Conservation (phyloP, 306 rosid genomes). For the Myrica gale region DNA sequence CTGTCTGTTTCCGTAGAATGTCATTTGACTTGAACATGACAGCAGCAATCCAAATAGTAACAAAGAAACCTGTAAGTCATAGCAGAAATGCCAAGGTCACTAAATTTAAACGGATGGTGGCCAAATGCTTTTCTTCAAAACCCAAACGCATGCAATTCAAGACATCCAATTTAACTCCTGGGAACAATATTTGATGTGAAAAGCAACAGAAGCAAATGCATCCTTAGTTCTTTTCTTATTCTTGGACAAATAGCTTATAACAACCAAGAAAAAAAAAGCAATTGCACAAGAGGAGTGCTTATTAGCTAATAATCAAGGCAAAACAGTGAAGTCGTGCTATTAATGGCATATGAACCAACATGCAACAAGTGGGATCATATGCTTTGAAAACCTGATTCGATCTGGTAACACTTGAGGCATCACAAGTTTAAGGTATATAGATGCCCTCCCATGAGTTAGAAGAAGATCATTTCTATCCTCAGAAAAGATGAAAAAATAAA, state of each 20-base stretch:
- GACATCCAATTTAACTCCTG: background rate
- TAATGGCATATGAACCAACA: too few species aligned
- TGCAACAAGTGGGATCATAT: too few species aligned
- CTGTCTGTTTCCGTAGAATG: slow-evolving; percentile 80
- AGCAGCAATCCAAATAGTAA: slow-evolving; percentile 85
- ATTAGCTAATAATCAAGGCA: background rate
- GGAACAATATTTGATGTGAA: background rate
- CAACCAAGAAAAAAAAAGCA: background rate
- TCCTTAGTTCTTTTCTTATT: background rate
- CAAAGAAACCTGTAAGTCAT: slow-evolving; percentile 54
- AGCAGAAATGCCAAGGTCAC: background rate
- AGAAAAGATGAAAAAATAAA: background rate
- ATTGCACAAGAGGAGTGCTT: background rate
- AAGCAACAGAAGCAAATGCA: background rate
- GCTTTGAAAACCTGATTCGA: too few species aligned
- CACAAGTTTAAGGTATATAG: too few species aligned
- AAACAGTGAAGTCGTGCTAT: background rate
- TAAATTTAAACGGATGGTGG: background rate
- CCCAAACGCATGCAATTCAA: background rate
- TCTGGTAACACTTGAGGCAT: too few species aligned
- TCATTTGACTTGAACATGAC: slow-evolving; percentile 95
- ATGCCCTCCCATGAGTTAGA: background rate
- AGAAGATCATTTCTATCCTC: background rate
- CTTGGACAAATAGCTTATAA: background rate
- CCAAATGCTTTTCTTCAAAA: background rate